Conservation (phyloP, 2,329 filamentous ascomycete genomes). For the Pyrenochaeta sp. region DNA sequence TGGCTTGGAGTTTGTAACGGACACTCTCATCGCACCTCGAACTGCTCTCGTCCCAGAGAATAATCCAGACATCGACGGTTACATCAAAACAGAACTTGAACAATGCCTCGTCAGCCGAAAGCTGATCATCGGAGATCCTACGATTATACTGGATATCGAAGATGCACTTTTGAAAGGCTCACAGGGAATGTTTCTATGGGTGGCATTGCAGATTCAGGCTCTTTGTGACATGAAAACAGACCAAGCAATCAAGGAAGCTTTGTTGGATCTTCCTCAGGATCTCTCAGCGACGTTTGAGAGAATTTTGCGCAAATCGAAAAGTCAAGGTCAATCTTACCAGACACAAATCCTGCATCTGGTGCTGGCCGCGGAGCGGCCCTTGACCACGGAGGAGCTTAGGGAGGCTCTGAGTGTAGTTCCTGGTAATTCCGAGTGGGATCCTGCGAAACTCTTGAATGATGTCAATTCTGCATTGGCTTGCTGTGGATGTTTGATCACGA, state of each 20-base stretch:
- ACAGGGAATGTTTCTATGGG: slow-evolving; percentile 39
- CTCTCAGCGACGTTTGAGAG: slow-evolving; percentile 23
- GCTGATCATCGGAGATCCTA: slow-evolving; percentile 32
- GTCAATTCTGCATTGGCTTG: slow-evolving; percentile 19
- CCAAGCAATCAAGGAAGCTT: slow-evolving; percentile 39
- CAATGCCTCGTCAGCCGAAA: slow-evolving; percentile 20
- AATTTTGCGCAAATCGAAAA: slow-evolving; percentile 22
- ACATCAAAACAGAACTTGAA: slow-evolving; percentile 35
- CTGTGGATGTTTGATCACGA: slow-evolving; percentile 30
- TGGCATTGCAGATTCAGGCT: slow-evolving; percentile 27
- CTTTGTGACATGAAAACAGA: slow-evolving; percentile 48
- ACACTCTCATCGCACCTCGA: slow-evolving; percentile 5
- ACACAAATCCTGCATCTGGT: slow-evolving; percentile 39
- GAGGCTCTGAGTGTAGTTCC: slow-evolving; percentile 50
- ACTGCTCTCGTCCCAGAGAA: slow-evolving; percentile 28
- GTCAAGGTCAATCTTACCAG: slow-evolving; percentile 4
- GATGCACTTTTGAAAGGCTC: slow-evolving; percentile 28
- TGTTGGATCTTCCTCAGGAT: slow-evolving; percentile 23
- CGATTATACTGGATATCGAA: slow-evolving; percentile 34
- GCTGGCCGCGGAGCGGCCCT: slow-evolving; percentile 30
- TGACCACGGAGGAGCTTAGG: slow-evolving; percentile 46
- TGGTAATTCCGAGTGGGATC: slow-evolving; percentile 30
- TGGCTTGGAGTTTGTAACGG: slow-evolving; percentile 6
- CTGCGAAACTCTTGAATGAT: slow-evolving; percentile 18
- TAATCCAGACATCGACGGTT: slow-evolving; percentile 27